Percentiles rank a stretch among this genome's conserved stretches.
These are phyloP conservation scores for Ilex aquifolium DNA, from an alignment of 257 asterid species.

Conservation along the genomic window DNA sequence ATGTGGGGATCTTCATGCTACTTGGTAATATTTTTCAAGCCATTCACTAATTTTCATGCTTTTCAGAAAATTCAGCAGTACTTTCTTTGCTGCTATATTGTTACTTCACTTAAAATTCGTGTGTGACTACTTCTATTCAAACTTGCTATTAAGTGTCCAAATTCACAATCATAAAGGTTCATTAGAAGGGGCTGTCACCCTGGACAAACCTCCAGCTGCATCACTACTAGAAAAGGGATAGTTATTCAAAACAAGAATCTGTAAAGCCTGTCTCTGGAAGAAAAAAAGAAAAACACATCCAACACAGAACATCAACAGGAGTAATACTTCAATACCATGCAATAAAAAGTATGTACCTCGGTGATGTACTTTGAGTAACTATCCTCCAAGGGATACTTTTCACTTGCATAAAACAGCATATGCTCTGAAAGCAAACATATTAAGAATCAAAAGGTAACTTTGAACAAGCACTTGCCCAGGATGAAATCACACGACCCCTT, in stretches of 20 bases:
- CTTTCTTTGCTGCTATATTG: too few species aligned
- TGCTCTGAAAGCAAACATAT: conserved; percentile 56
- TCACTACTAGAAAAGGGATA: not conserved
- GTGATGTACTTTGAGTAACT: conserved; percentile 86
- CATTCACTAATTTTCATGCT: too few species aligned
- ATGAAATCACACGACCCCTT: too few species aligned
- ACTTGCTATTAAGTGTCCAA: too few species aligned
- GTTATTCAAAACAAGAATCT: not conserved
- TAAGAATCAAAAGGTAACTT: conserved; percentile 5
- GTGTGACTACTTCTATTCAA: too few species aligned
- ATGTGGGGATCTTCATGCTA: too few species aligned
- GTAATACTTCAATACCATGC: conserved; percentile 5
- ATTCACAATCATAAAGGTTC: too few species aligned
- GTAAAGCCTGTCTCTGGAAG: not conserved
- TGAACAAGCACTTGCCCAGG: too few species aligned
- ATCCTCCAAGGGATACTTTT: conserved; percentile 90
- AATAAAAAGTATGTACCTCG: conserved; percentile 44
- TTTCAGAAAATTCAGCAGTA: too few species aligned
- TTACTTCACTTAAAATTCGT: too few species aligned
- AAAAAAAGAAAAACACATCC: conserved; percentile 9
- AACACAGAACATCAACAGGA: conserved; percentile 3
- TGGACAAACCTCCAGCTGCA: not conserved
- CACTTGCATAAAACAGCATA: conserved; percentile 97
- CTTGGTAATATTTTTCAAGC: too few species aligned
- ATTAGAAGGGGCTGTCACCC: too few species aligned